Percentiles rank a stretch among this genome's conserved stretches.
phyloP scores from a whole-genome alignment of 2,329 filamentous ascomycete species.

The Fusarium sp. region DNA sequence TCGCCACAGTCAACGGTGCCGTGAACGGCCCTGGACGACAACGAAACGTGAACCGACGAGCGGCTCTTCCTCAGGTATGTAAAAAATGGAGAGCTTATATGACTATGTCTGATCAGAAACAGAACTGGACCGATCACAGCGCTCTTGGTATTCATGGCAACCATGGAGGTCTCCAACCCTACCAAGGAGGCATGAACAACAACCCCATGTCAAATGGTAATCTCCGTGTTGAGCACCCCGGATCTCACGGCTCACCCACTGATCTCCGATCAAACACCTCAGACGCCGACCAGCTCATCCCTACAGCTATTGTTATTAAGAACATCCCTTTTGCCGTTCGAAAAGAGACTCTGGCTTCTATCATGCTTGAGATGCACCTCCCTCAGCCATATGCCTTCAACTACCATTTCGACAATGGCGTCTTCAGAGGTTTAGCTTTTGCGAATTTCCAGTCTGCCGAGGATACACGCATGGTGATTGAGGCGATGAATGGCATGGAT shows the following conservation, averaged over 20 bases:
- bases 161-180: slow-evolving; percentile 50
- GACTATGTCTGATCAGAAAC: slow-evolving; percentile 22
- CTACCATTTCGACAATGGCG: slow-evolving; percentile 98
- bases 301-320: slow-evolving; percentile 98
- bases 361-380: slow-evolving; percentile 94
- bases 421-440: slow-evolving; percentile 95
- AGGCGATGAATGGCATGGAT: slow-evolving; percentile 94
- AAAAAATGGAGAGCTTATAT: background rate
- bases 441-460: slow-evolving; percentile 97
- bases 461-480: slow-evolving; percentile 91
- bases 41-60: slow-evolving; percentile 62
- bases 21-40: slow-evolving; percentile 71
- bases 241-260: slow-evolving; percentile 51
- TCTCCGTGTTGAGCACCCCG: slow-evolving; percentile 55
- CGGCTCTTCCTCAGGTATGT: slow-evolving; percentile 76
- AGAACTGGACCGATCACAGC: slow-evolving; percentile 63
- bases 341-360: slow-evolving; percentile 90
- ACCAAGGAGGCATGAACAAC: slow-evolving; percentile 48
- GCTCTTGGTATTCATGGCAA: slow-evolving; percentile 54
- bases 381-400: slow-evolving; percentile 98
- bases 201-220: slow-evolving; percentile 52
- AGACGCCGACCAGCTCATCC: slow-evolving; percentile 88
- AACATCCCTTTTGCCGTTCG: slow-evolving; percentile 99
- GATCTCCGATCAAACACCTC: slow-evolving; percentile 54
- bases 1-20: slow-evolving; percentile 69